Base-by-base conservation (phyloP, 495 filamentous ascomycete species). In the Bombardia bombarda region DNA sequence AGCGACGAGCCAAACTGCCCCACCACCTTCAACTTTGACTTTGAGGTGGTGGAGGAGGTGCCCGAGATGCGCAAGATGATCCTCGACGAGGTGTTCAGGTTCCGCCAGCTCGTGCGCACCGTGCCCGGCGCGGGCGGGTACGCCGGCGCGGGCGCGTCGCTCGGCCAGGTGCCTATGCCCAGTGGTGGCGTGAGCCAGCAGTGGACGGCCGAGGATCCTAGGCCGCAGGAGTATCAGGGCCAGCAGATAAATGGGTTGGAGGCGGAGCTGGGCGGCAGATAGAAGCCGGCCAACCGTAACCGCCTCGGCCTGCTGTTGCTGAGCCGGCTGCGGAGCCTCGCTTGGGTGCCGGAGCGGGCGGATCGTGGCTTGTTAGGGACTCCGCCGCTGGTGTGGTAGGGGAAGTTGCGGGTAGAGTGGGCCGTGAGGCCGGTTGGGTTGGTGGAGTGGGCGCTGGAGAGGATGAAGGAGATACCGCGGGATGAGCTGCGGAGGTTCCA, bases 21-120 rank as follows among this genome's bases (percentile, higher is more conserved):
- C 0, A 83, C 80, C 6, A 87, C 90, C 25, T 98, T 98, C 68
- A 89, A 97, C 72, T 98, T 98, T 72, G 84, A 87, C 65, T 98
- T 98, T 55, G 92, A 98, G 60, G 81, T 94, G 25, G 80, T 95
- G 16, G 90, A 98, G 18, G 90, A 95, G 32, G 86, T 97, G 28
- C 67, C 60, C 26, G 84, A 95, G 53, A 97, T 98, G 92, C 83
- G 89, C 52, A 80, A 83, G 68, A 95, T 97, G 92, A 98, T 98
- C 52, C 73, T 95, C 46, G 83, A 89, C 18, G 92, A 98, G 60
- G 93, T 97, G 8, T 67, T 79, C 49, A 72, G 78, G 43, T 98
- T 98, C 77, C 76, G 92, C 57, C 56, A 75, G 43, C 52, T 63
- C 18, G 92, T 97, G 25, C 75, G 92, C 22, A 73, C 75, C 26